Base-by-base conservation (phyloP, 345 rosid genomes). In the Linum usitatissimum region DNA sequence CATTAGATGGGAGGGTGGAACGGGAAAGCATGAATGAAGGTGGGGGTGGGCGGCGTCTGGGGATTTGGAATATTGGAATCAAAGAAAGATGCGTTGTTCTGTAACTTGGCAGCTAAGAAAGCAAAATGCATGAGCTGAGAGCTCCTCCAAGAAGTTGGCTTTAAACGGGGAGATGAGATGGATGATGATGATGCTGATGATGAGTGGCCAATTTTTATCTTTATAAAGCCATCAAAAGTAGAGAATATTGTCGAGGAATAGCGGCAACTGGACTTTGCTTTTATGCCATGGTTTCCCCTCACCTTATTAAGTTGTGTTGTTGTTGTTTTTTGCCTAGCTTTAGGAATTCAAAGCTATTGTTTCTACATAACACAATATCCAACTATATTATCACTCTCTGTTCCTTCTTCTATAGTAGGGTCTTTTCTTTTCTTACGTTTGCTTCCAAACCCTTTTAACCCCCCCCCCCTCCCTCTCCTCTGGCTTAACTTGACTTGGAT, bases 341-440 rank as follows among this genome's bases (percentile, higher is more conserved):
- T 72, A 59, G 51, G 71, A 78, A 78, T 75, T 72, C 79, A 72
- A 67, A 75, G 81, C 81, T 71, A 79, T 69, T 67, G 66, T 67
- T 64, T 75, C 71, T 73, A 72, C 68, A 71, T 75, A 68, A 10
- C 51, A 10, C 14, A 45, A 10, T 45, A 45, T 10, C 51, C 51
- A 45, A 45, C 15, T 48, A 39, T 63, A 67, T 62, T 64, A 61
- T 23, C 51, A 57, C 3, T 71, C 78, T 60, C 65, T 73, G 76
- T 72, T 72, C 66, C 73, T 75, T 71, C 69, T 61, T 71, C 72
- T 66, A 18, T 60, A 66, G 4, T 45, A 56, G 64, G 70, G 53
- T 62, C 23, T 66, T 67, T 73, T 75, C 72, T 75, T 70, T 72
- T 72, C 79, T 78, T 78, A 72, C 69, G 58, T 73, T 66, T 68